A percentile compares a stretch with the other conserved stretches of the same genome.
Evolutionary conservation across 306 rosid genomes (phyloP).

Genomic region (Ziziphus jujuba): DNA sequence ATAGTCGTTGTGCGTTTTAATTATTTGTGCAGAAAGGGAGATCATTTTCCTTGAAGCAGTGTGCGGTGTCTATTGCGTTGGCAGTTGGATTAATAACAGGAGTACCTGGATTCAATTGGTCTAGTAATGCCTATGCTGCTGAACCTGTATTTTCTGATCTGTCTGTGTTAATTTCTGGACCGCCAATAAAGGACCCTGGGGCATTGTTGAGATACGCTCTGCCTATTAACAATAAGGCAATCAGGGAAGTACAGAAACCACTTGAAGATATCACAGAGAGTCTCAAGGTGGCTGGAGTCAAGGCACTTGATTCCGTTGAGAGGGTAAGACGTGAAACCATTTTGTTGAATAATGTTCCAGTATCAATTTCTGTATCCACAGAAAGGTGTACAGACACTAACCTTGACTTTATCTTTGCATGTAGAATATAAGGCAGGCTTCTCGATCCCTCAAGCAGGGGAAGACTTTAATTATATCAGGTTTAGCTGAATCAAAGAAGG

Average conservation of each 20-base stretch:
- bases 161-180: slow-evolving; percentile 87
- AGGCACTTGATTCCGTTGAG: slow-evolving; percentile 87
- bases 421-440: slow-evolving; percentile 85
- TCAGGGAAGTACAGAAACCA: slow-evolving; percentile 94
- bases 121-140: slow-evolving; percentile 61
- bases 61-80: slow-evolving; percentile 73
- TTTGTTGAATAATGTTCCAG: slow-evolving; percentile 4
- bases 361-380: not conserved
- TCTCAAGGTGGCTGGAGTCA: slow-evolving; percentile 83
- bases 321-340: slow-evolving; percentile 56
- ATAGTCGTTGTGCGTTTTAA: slow-evolving; percentile 1
- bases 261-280: slow-evolving; percentile 95
- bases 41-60: slow-evolving; percentile 62
- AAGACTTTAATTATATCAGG: slow-evolving; percentile 72
- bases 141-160: slow-evolving; percentile 64
- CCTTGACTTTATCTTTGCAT: slow-evolving; percentile 26
- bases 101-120: slow-evolving; percentile 63
- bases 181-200: slow-evolving; percentile 95
- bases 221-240: slow-evolving; percentile 90
- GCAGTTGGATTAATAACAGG: slow-evolving; percentile 79
- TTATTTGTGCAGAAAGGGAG: slow-evolving; percentile 52
- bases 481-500: slow-evolving; percentile 88
- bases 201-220: slow-evolving; percentile 89
- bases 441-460: slow-evolving; percentile 83
- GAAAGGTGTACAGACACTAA: slow-evolving; percentile 10